These are phyloP conservation scores for Colletotrichum agaves DNA, from an alignment of 2,329 filamentous ascomycete species.

Conservation along the genomic window DNA sequence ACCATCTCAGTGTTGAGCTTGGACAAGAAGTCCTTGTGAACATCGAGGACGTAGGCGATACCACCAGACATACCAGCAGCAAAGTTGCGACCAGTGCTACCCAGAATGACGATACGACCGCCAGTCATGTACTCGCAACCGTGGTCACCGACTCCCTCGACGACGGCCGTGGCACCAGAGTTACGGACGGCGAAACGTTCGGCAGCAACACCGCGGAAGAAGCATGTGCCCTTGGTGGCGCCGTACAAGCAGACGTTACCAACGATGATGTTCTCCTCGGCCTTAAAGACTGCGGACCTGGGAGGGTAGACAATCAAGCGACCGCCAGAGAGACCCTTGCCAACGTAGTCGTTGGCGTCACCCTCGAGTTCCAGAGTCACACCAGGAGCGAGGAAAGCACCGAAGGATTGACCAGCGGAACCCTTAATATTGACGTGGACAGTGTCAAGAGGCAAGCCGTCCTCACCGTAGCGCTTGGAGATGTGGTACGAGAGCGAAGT, in stretches of 20 bases:
- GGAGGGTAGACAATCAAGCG: slow-evolving; percentile 94
- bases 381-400: slow-evolving; percentile 92
- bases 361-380: slow-evolving; percentile 95
- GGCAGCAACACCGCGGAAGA: slow-evolving; percentile 96
- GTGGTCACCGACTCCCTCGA: slow-evolving; percentile 96
- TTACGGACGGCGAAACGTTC: slow-evolving; percentile 98
- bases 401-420: slow-evolving; percentile 95
- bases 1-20: slow-evolving; percentile 99
- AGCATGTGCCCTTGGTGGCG: slow-evolving; percentile 89
- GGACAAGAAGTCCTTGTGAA: slow-evolving; percentile 86
- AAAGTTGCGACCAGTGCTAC: slow-evolving; percentile 93
- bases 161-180: slow-evolving; percentile 94
- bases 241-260: slow-evolving; percentile 97
- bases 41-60: slow-evolving; percentile 94
- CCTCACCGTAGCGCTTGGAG: slow-evolving; percentile 90
- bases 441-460: slow-evolving; percentile 89
- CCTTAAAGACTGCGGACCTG: slow-evolving; percentile 89
- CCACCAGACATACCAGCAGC: slow-evolving; percentile 98
- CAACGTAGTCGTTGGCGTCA: slow-evolving; percentile 96
- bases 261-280: slow-evolving; percentile 93
- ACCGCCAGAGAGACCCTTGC: slow-evolving; percentile 94
- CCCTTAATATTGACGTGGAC: slow-evolving; percentile 97
- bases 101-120: slow-evolving; percentile 87
- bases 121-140: slow-evolving; percentile 99
- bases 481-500: slow-evolving; percentile 96